Evolutionary conservation across 768 basidiomycete species (phyloP), one percentile per base, ranked within the genome.

Genomic region (Tylopilus balloui): DNA sequence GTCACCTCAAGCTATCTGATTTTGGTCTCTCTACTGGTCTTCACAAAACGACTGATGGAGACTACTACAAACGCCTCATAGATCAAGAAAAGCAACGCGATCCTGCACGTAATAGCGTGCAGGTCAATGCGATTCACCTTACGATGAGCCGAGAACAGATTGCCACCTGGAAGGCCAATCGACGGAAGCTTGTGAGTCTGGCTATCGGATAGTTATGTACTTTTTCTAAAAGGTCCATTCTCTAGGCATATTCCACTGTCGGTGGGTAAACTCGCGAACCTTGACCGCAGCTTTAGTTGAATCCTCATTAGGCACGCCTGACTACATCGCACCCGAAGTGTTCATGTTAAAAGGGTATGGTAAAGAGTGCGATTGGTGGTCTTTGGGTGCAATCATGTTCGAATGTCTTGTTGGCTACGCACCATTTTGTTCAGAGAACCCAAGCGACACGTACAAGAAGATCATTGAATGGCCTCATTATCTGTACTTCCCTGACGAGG

Each of bases 341-440:
- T 98, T 99, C 77, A 71, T 92, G 66, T 86, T 95, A 74, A 88
- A 95, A 64, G 95, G 95, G 5, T 99, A 99, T 60, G 92, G 93
- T 40, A 94, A 95, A 69, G 95, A 97, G 70, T 98, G 95, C 64
- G 95, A 99, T 70, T 99, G 95, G 95, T 99, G 95, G 95, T 97
- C 95, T 31, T 72, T 99, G 47, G 95, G 95, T 12, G 94, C 95
- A 6, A 98, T 99, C 68, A 96, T 94, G 84, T 99, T 94, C 65
- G 95, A 99, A 69, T 98, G 95, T 69, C 76, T 99, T 29, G 92
- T 97, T 55, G 95, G 95, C 52, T 98, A 94, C 66, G 93, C 95
- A 14, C 95, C 94, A 6, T 97, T 97, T 79, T 99, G 95, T 70
- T 84, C 92, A 4, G 93, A 97, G 64, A 92, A 92, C 62, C 94